Evolutionary conservation across 2,329 filamentous ascomycete genomes (phyloP).

Genomic region (Amphichorda felina): DNA sequence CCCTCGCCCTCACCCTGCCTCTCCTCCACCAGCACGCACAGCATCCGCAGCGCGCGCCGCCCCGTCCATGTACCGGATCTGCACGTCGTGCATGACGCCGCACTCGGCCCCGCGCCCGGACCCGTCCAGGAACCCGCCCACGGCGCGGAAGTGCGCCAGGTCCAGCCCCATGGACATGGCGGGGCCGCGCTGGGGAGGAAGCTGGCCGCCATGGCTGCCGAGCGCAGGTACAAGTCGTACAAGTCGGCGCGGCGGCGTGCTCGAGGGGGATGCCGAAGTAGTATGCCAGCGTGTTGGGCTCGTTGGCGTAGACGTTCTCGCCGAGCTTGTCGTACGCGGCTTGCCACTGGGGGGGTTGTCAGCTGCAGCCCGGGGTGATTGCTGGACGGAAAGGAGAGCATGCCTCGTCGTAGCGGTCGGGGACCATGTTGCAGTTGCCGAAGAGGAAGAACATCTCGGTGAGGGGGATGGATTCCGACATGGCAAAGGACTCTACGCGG

Average conservation of each 20-base stretch:
- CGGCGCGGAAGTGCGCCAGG: constrained; percentile 10
- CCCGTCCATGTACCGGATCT: constrained; percentile 7
- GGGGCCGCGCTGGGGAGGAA: constrained; percentile 9
- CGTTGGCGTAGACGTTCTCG: constrained; percentile 17
- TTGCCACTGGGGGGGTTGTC: constrained; percentile 20
- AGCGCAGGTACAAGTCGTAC: constrained; percentile 12
- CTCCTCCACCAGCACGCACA: constrained; percentile 9
- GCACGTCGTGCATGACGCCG: constrained; percentile 11
- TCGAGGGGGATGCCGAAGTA: constrained; percentile 27
- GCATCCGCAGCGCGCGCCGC: constrained; percentile 4
- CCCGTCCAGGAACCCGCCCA: constrained; percentile 11
- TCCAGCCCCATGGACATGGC: constrained; percentile 12
- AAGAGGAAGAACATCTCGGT: constrained; percentile 10
- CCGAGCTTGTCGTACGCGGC: constrained; percentile 24
- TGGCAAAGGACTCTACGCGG: neutral
- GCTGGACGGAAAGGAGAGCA: constrained; percentile 1
- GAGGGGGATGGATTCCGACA: constrained; percentile 4
- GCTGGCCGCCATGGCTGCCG: constrained; percentile 7
- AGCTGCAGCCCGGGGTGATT: neutral
- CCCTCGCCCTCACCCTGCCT: constrained; percentile 5
- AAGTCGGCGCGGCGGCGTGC: constrained; percentile 8
- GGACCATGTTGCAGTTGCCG: constrained; percentile 22
- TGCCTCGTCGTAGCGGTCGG: constrained; percentile 20
- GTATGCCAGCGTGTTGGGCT: constrained; percentile 24
- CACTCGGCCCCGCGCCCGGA: constrained; percentile 9